Percentiles rank a stretch among this genome's conserved stretches.
Evolutionary conservation across 2,329 filamentous ascomycete species (phyloP).

Genomic region (Colletotrichum agaves): DNA sequence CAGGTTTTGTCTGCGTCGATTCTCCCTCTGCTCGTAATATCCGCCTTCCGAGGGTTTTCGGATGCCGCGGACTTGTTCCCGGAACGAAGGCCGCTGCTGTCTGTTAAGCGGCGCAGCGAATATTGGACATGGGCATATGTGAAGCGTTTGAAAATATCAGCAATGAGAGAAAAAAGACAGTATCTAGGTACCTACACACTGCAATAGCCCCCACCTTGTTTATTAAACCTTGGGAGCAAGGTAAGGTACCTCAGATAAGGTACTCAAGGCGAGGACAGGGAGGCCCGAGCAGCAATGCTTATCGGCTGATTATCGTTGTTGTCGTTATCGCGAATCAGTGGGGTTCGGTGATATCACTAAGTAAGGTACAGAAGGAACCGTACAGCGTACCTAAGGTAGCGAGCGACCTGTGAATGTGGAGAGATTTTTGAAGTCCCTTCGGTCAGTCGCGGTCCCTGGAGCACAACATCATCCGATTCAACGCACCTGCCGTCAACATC

Average conservation of each 20-base stretch:
- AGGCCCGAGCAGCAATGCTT: no score
- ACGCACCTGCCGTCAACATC: slow-evolving; percentile 5
- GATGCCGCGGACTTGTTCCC: slow-evolving; percentile 27
- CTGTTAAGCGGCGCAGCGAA: not conserved
- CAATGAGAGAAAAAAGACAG: not conserved
- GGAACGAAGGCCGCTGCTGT: slow-evolving; percentile 23
- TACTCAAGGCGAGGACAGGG: no score
- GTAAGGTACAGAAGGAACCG: no score
- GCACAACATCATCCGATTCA: slow-evolving; percentile 36
- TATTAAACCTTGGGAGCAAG: no score
- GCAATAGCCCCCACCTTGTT: not conserved
- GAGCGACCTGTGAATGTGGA: not conserved
- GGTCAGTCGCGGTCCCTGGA: slow-evolving; percentile 29
- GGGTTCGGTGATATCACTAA: slow-evolving; percentile 22
- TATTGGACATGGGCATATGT: not conserved
- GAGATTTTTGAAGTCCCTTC: not conserved
- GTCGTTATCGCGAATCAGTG: slow-evolving; percentile 12
- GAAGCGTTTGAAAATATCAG: not conserved
- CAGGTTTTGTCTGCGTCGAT: slow-evolving; percentile 22
- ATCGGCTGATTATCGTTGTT: not conserved
- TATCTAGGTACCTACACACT: not conserved
- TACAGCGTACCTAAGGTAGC: slow-evolving; percentile 12
- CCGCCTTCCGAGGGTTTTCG: slow-evolving; percentile 38
- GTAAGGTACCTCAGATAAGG: no score
- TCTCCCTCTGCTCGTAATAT: slow-evolving; percentile 37